Percentiles rank a stretch among this genome's conserved stretches.
Conservation (phyloP, 2,329 filamentous ascomycete species). For the Fusarium oxysporum region DNA sequence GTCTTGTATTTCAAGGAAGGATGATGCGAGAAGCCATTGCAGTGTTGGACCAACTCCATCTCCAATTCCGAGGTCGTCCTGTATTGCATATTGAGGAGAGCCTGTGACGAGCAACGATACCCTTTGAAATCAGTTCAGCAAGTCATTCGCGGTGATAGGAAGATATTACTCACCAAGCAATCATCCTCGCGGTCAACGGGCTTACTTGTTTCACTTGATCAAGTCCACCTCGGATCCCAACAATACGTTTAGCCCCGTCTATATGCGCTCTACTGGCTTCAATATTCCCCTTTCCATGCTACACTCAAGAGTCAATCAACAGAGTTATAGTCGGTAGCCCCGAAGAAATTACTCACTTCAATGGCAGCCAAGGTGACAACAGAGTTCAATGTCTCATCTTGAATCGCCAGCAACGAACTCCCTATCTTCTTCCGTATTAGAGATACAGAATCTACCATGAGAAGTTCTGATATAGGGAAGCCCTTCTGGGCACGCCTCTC, state of each 20-base stretch:
- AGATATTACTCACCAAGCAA: conserved; percentile 58
- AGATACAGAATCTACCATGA: conserved; percentile 68
- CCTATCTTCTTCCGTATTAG: conserved; percentile 63
- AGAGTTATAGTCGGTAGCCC: rapidly evolving
- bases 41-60: conserved; percentile 61
- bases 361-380: conserved; percentile 69
- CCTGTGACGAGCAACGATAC: conserved; percentile 68
- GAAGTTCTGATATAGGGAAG: conserved; percentile 63
- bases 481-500: conserved; percentile 64
- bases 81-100: conserved; percentile 63
- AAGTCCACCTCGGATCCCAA: conserved; percentile 64
- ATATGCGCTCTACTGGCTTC: conserved; percentile 60
- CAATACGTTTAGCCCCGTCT: conserved; percentile 61
- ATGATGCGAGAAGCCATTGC: conserved; percentile 58
- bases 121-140: conserved; percentile 51
- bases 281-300: conserved; percentile 66
- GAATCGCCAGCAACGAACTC: conserved; percentile 58
- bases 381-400: conserved; percentile 67
- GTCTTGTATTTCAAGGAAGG: conserved; percentile 3
- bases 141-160: background rate
- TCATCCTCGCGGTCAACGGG: conserved; percentile 66
- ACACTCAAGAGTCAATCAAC: background rate
- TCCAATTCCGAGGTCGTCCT: conserved; percentile 61
- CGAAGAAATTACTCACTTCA: conserved; percentile 56
- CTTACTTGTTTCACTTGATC: conserved; percentile 59